Base-by-base conservation (phyloP, 192 early-diverging fungal genomes). In the Geranomyces michiganensis region DNA sequence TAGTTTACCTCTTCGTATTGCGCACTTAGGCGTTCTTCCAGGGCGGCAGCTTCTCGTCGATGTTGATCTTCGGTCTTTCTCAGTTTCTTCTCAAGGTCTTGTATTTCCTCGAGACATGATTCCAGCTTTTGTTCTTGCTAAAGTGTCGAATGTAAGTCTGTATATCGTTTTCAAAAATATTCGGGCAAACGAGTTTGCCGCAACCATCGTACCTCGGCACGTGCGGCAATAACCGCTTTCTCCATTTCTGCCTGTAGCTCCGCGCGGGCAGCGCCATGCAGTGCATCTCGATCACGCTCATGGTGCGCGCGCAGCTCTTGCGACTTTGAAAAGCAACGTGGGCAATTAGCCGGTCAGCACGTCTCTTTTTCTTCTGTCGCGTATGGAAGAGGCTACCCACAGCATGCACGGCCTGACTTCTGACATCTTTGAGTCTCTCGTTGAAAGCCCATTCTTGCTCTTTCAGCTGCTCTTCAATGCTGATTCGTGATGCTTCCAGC, bases 101-200 rank as follows among this genome's bases (percentile, higher is more conserved):
- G 29, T 5, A 60, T 60, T 19, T 60, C 58, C 19, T 8, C 58
- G 4, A 60, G 19, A 32, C 58, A 60, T 5, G 27, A 9, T 9
- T 60, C 17, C 29, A 60, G 26, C 58, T 60, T 27, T 33, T 60
- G 15, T 29, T 60, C 58, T 60, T 60, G 58, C 58, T 60, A 29
- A 5, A 26, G 31, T 27, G 7, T 32, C 3, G 17, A 27, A 60
- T 7, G 9, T 3, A 29, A 27, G 8, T 29, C 5, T 7, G 22
- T 29, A 32, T 27, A 4, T 19, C 31, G 30, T 2, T 17, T 32
- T 14, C 56, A 58, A 29, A 19, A 60, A 27, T 41, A 10, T 41
- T 10, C 3, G 5, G 10, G 36, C 36, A 10, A 10, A 41, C 3
- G 36, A 41, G 10, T 41, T 41, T 41, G 3, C 36, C 36, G 5